A percentile compares a stretch with the other conserved stretches of the same genome.
These are phyloP conservation scores for Aspergillus bertholletiae DNA, from an alignment of 495 filamentous ascomycete genomes.

Conservation along the genomic window DNA sequence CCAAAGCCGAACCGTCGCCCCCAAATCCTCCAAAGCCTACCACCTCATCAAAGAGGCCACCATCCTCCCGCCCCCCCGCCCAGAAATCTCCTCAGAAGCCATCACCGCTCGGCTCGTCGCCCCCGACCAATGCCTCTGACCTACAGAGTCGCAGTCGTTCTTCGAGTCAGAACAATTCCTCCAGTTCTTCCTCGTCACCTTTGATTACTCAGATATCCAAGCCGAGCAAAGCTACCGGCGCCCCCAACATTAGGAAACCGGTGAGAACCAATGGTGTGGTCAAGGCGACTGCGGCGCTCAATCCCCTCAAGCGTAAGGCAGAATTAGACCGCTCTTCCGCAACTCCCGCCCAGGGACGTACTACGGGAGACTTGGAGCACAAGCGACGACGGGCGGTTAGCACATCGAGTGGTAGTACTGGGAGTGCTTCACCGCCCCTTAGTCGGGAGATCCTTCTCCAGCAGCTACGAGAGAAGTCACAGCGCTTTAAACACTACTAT, in stretches of 20 bases:
- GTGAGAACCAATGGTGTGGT: conserved; percentile 24
- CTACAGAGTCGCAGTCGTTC: conserved; percentile 42
- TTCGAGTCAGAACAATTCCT: conserved; percentile 41
- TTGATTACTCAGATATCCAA: conserved; percentile 39
- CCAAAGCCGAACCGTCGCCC: conserved; percentile 12
- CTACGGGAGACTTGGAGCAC: conserved; percentile 33
- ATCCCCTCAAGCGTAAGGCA: conserved; percentile 48
- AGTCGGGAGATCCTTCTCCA: conserved; percentile 37
- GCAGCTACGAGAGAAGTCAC: conserved; percentile 51
- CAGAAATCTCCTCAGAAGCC: conserved; percentile 62
- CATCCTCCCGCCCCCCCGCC: conserved; percentile 38
- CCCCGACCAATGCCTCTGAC: conserved; percentile 71
- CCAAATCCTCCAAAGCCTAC: conserved; percentile 22
- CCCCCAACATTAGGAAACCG: conserved; percentile 15
- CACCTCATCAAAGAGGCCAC: conserved; percentile 33
- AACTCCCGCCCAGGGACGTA: conserved; percentile 18
- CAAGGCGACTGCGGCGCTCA: conserved; percentile 24
- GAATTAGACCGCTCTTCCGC: conserved; percentile 30
- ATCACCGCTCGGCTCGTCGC: conserved; percentile 71
- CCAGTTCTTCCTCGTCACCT: conserved; percentile 43
- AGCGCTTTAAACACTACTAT: conserved; percentile 60
- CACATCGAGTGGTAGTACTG: conserved; percentile 46
- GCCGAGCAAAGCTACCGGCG: conserved; percentile 18
- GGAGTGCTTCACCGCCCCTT: conserved; percentile 44
- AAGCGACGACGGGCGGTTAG: conserved; percentile 46